Conservation (phyloP, 1,284 basidiomycete genomes). For the Naganishia sp. region DNA sequence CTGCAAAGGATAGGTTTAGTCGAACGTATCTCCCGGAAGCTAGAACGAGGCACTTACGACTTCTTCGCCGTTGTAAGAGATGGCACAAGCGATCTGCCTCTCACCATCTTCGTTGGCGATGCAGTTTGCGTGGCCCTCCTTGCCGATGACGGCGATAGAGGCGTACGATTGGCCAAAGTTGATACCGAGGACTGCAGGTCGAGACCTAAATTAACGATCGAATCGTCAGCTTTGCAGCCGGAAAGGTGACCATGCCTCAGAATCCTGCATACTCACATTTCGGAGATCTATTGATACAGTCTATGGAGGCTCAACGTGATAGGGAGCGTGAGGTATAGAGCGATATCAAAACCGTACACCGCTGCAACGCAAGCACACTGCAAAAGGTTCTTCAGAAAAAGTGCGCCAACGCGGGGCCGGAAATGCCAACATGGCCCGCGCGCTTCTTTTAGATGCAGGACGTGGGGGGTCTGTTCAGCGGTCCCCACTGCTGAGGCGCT, state of each 20-base stretch:
- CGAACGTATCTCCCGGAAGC: not conserved
- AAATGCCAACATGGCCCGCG: slow-evolving; percentile 10
- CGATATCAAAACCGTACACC: not conserved
- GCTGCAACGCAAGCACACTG: not conserved
- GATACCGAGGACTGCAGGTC: slow-evolving; percentile 70
- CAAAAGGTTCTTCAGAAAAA: slow-evolving; percentile 17
- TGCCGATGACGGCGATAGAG: slow-evolving; percentile 92
- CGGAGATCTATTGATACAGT: slow-evolving; percentile 2
- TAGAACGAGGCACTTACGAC: slow-evolving; percentile 60
- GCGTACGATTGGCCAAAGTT: slow-evolving; percentile 97
- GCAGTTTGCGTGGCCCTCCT: slow-evolving; percentile 88
- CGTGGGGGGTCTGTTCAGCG: too few relatives aligned
- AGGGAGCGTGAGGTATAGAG: not conserved
- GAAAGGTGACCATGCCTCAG: not conserved
- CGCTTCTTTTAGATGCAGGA: slow-evolving; percentile 1
- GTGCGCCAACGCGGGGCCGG: slow-evolving; percentile 16
- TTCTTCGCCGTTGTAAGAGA: slow-evolving; percentile 89
- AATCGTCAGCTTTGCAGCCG: not conserved
- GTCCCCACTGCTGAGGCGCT: not conserved
- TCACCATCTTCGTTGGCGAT: slow-evolving; percentile 99
- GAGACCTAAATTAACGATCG: slow-evolving; percentile 22
- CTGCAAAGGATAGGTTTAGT: slow-evolving; percentile 53
- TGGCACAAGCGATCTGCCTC: slow-evolving; percentile 92
- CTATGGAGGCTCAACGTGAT: not conserved
- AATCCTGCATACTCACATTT: not conserved